These are phyloP conservation scores for Wilcoxina mikolae DNA, from an alignment of 495 filamentous ascomycete species.

Conservation along the genomic window DNA sequence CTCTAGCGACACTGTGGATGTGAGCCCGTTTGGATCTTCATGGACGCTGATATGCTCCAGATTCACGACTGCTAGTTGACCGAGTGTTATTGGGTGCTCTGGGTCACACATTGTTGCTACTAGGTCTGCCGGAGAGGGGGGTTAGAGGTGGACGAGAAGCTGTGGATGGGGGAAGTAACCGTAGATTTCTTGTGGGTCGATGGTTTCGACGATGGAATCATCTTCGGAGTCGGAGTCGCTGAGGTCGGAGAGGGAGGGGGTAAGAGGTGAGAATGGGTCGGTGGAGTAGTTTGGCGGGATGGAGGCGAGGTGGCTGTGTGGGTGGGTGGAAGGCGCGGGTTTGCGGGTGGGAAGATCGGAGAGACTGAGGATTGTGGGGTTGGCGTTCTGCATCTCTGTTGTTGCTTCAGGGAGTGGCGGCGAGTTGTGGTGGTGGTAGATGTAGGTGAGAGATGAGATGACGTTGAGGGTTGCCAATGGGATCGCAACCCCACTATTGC, in stretches of 20 bases:
- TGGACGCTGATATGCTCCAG: constrained; percentile 76
- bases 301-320: constrained; percentile 28
- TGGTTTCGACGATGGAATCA: constrained; percentile 55
- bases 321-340: constrained; percentile 32
- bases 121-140: constrained; percentile 46
- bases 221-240: constrained; percentile 37
- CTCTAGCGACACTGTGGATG: constrained; percentile 47
- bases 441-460: no score
- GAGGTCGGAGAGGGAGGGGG: constrained; percentile 21
- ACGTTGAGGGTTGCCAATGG: no score
- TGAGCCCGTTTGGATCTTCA: constrained; percentile 37
- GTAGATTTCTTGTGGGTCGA: constrained; percentile 94
- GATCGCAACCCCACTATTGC: neutral
- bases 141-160: neutral
- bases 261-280: constrained; percentile 43
- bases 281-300: constrained; percentile 35
- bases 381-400: constrained; percentile 53
- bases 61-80: constrained; percentile 81
- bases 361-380: constrained; percentile 80
- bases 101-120: constrained; percentile 89
- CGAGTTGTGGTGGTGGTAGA: neutral
- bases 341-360: constrained; percentile 80
- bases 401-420: neutral
- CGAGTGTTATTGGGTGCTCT: constrained; percentile 86
- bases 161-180: constrained; percentile 36